Evolutionary conservation across 805 yeast species (phyloP), one percentile per base, ranked within the genome.

Genomic region (Metschnikowia koreensis): DNA sequence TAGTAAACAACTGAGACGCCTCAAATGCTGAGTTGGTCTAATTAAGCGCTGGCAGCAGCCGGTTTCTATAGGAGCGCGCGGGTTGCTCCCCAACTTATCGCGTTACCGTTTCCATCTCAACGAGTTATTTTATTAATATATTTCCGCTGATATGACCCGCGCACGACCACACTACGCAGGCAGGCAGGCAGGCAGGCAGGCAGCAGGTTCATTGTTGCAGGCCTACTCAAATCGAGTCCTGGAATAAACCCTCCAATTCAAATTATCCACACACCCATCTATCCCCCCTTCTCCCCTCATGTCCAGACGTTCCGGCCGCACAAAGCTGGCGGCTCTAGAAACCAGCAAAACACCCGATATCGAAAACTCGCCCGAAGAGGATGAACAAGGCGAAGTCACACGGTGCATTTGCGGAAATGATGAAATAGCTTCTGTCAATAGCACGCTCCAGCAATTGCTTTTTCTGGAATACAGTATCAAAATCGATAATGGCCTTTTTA

Each of bases 401-500:
- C 60, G 79, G 46, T 74, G 79, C 54, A 65, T 74, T 1, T 74
- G 79, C 60, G 71, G 71, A 10, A 63, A 67, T 41, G 78, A 74
- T 48, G 79, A 74, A 50, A 58, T 74, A 16, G 55, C 60, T 37
- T 48, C 59, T 13, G 63, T 72, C 16, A 66, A 64, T 50, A 56
- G 61, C 10, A 55, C 60, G 13, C 56, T 73, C 31, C 62, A 55
- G 36, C 57, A 57, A 1, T 53, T 72, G 34, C 61, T 74, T 29
- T 48, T 42, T 37, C 58, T 56, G 16, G 76, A 74, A 46, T 74
- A 68, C 56, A 63, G 58, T 44, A 70, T 74, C 50, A 69, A 69
- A 48, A 63, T 69, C 46, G 83, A 80, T 52, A 71, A 76, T 16
- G 94, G 93, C 2, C 75, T 87, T 46, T 87, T 81, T 64, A 87